Base-by-base conservation (phyloP, 2,329 filamentous ascomycete species). In the Pseudogymnoascus sp. region DNA sequence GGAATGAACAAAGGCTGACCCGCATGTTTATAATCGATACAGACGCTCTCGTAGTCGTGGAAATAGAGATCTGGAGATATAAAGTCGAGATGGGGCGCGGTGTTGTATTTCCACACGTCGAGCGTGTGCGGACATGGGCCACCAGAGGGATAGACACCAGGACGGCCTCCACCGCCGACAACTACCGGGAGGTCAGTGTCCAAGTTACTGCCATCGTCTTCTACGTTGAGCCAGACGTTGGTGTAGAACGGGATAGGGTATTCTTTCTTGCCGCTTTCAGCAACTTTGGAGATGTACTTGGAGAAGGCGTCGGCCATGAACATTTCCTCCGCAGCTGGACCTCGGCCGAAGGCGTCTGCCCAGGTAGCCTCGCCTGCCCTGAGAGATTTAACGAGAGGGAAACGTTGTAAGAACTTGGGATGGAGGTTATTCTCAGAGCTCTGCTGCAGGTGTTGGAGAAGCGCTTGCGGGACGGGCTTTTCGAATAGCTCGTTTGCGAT, bases 1-100 rank as follows among this genome's bases (percentile, higher is more conserved):
- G 80, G 80, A 38, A 83, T 81, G 65, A 82, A 82, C 0, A 83
- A 72, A 0, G 79, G 74, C 65, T 81, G 77, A 9, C 71, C 69
- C 3, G 74, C 70, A 60, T 80, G 77, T 2, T 75, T 69, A 64
- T 81, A 82, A 25, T 77, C 74, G 9, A 66, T 68, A 63, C 80
- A 82, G 0, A 77, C 74, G 0, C 65, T 69, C 46, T 76, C 74
- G 65, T 82, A 82, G 38, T 80, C 75, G 65, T 80, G 77, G 16
- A 82, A 75, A 65, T 82, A 82, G 3, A 82, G 37, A 34, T 82
- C 80, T 0, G 80, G 80, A 0, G 77, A 73, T 14, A 82, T 71
- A 16, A 82, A 76, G 61, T 80, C 78, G 5, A 82, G 75, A 1
- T 73, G 66, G 0, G 75, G 76, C 0, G 78, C 74, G 61, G 76